Percentiles rank a stretch among this genome's conserved stretches.
Evolutionary conservation across 164 flowering plant species (phyloP).

Genomic region (Amborella trichopoda): DNA sequence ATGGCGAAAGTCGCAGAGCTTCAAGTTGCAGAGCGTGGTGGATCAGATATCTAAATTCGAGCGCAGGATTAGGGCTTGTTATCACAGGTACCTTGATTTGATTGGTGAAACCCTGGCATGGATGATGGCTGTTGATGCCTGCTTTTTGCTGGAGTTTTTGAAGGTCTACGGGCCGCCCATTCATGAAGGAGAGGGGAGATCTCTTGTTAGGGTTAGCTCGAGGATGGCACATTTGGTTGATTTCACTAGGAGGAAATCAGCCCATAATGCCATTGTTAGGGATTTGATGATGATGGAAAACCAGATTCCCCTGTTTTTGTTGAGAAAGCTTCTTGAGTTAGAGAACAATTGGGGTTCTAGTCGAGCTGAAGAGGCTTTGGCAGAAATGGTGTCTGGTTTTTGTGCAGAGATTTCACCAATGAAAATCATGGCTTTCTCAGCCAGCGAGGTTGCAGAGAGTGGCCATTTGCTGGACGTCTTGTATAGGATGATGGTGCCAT

Average conservation of each 20-base stretch:
- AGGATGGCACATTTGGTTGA: constrained; percentile 10
- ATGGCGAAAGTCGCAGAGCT: neutral
- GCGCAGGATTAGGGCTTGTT: constrained; percentile 11
- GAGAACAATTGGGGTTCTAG: constrained; percentile 5
- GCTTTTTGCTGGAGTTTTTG: constrained; percentile 18
- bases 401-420: constrained; percentile 29
- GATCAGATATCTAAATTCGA: constrained; percentile 9
- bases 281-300: constrained; percentile 23
- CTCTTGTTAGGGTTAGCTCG: neutral
- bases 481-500: too few species aligned
- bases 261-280: constrained; percentile 14
- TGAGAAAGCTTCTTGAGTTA: constrained; percentile 9
- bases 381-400: constrained; percentile 19
- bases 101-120: constrained; percentile 16
- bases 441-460: neutral
- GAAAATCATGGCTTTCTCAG: neutral
- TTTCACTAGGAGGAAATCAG: constrained; percentile 8
- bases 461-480: constrained; percentile 27
- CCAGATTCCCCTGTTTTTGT: constrained; percentile 17
- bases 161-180: too few species aligned
- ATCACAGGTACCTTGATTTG: constrained; percentile 17
- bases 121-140: constrained; percentile 20
- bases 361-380: constrained; percentile 12
- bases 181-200: constrained; percentile 8
- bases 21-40: constrained; percentile 11